These are phyloP conservation scores for Coffea eugenioides DNA, from an alignment of 257 asterid genomes.

Conservation along the genomic window DNA sequence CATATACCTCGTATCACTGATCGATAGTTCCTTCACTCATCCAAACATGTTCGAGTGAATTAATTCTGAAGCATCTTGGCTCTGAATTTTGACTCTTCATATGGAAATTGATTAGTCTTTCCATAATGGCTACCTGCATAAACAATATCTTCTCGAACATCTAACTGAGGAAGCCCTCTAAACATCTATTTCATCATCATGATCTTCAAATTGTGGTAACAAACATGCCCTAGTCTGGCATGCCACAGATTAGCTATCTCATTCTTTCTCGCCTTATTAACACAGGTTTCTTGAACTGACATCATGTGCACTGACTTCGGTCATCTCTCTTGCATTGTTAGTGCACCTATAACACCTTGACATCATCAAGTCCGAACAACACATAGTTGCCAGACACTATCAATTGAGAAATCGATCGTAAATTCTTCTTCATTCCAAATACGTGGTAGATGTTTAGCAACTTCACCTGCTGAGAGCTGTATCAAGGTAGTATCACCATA, in stretches of 20 bases:
- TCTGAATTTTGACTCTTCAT: neutral
- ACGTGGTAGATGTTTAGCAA: too few species aligned
- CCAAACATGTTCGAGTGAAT: neutral
- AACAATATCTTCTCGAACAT: neutral
- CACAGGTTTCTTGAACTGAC: neutral
- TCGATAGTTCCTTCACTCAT: neutral
- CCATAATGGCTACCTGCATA: too few species aligned
- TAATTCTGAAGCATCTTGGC: neutral
- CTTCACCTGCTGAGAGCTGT: too few species aligned
- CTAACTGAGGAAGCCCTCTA: constrained; percentile 9
- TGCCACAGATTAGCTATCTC: neutral
- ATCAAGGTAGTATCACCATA: too few species aligned
- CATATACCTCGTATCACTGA: neutral
- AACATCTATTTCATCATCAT: constrained; percentile 9
- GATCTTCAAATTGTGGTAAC: neutral
- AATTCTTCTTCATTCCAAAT: too few species aligned
- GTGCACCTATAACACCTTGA: too few species aligned
- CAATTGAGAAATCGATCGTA: too few species aligned
- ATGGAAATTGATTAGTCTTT: neutral
- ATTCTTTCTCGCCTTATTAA: neutral
- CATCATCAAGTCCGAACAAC: too few species aligned
- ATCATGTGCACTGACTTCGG: too few species aligned
- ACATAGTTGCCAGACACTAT: too few species aligned
- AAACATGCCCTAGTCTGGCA: neutral
- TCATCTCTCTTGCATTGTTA: too few species aligned